Evolutionary conservation across 1,139 yeast species (phyloP), one percentile per base, ranked within the genome.

Genomic region (Groenewaldozyma sp.): DNA sequence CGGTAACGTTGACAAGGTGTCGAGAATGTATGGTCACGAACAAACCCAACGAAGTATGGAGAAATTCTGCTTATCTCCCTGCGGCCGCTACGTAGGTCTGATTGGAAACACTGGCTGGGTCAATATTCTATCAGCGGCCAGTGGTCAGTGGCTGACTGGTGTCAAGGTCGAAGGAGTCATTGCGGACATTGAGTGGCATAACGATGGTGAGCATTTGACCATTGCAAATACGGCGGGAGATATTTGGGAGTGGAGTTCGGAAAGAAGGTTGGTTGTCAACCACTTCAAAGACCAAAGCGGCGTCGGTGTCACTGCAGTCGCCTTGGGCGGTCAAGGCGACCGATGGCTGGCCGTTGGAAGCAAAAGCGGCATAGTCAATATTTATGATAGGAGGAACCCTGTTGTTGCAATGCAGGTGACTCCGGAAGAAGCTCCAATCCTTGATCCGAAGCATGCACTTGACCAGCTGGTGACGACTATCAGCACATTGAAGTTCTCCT

Each of bases 241-340:
- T 46, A 74, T 91, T 2, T 88, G 95, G 94, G 95, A 87, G 52
- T 93, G 84, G 65, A 74, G 74, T 46, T 60, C 81, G 41, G 62
- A 61, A 3, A 56, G 62, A 14, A 59, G 72, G 22, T 67, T 71
- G 45, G 70, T 84, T 19, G 47, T 73, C 2, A 68, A 71, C 41
- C 75, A 77, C 55, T 93, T 98, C 98, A 71, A 70, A 39, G 98
- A 93, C 57, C 82, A 79, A 34, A 82, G 94, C 22, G 94, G 94
- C 24, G 70, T 84, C 28, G 94, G 94, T 26, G 75, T 86, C 42
- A 86, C 97, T 4, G 74, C 72, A 45, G 62, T 91, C 26, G 81
- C 78, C 39, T 59, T 83, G n/a, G 94, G 94, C 16, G 93, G 94
- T n/a, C 27, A 31, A 21, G 49, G 73, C 38, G 78, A 78, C 56